These are phyloP conservation scores for Kurtzmaniella cleridarum DNA, from an alignment of 805 yeast species.

Conservation along the genomic window DNA sequence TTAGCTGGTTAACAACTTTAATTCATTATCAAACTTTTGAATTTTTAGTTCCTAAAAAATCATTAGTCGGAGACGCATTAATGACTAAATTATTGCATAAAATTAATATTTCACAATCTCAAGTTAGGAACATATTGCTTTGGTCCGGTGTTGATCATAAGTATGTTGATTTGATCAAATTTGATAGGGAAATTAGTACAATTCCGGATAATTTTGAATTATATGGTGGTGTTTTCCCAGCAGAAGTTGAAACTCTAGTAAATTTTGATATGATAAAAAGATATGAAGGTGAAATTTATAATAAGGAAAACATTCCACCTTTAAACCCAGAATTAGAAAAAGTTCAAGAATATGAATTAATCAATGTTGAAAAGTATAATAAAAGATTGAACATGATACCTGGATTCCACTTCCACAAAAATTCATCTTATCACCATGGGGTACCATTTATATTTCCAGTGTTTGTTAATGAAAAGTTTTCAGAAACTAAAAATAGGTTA, in stretches of 20 bases:
- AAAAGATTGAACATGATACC: slow-evolving; percentile 45
- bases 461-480: slow-evolving; percentile 59
- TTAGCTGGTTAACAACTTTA: slow-evolving; percentile 69
- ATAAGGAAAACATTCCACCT: background rate
- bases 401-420: slow-evolving; percentile 74
- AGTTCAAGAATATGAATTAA: slow-evolving; percentile 9
- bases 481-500: slow-evolving; percentile 60
- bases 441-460: slow-evolving; percentile 77
- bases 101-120: slow-evolving; percentile 45
- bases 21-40: slow-evolving; percentile 66
- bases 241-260: slow-evolving; percentile 34
- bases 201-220: slow-evolving; percentile 30
- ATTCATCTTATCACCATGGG: slow-evolving; percentile 66
- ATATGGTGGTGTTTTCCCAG: slow-evolving; percentile 39
- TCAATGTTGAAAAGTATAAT: slow-evolving; percentile 15
- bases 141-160: slow-evolving; percentile 50
- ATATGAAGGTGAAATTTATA: slow-evolving; percentile 6
- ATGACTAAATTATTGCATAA: slow-evolving; percentile 52
- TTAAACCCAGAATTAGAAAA: slow-evolving; percentile 35
- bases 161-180: slow-evolving; percentile 32
- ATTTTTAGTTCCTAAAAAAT: slow-evolving; percentile 60
- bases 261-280: slow-evolving; percentile 30
- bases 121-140: slow-evolving; percentile 42
- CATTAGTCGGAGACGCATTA: slow-evolving; percentile 48
- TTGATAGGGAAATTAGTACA: slow-evolving; percentile 29